phyloP scores from a whole-genome alignment of 768 basidiomycete species.

The Suillus variegatus region DNA sequence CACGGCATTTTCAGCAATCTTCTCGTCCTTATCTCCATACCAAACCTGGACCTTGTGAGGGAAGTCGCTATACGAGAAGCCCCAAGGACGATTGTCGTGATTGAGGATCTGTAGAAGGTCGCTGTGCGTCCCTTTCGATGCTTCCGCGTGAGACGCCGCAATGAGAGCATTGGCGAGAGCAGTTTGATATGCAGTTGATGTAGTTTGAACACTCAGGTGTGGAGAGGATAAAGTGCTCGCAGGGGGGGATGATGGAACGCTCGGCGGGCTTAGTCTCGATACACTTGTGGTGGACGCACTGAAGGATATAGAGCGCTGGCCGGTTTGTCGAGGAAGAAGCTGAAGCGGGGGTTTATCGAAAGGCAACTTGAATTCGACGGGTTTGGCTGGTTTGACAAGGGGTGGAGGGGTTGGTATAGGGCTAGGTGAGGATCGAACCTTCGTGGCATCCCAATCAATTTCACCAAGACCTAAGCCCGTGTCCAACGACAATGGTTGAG shows the following conservation, averaged over 20 bases:
- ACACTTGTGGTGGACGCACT: conserved; percentile 32
- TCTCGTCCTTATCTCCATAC: conserved; percentile 94
- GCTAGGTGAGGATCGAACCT: conserved; percentile 1
- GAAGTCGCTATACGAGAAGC: conserved; percentile 84
- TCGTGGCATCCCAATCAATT: conserved; percentile 46
- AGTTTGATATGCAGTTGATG: conserved; percentile 48
- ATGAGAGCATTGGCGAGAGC: conserved; percentile 88
- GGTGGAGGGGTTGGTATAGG: conserved; percentile 11
- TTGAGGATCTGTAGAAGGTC: conserved; percentile 93
- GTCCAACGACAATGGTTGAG: conserved; percentile 55
- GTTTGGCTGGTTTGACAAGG: conserved; percentile 24
- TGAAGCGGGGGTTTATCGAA: conserved; percentile 39
- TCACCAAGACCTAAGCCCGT: conserved; percentile 58
- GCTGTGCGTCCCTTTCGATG: conserved; percentile 84
- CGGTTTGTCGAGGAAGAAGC: conserved; percentile 44
- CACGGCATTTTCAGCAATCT: conserved; percentile 88
- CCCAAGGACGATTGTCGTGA: conserved; percentile 86
- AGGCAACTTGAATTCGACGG: conserved; percentile 18
- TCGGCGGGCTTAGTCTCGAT: conserved; percentile 43
- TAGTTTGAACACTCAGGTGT: conserved; percentile 21
- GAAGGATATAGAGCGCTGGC: conserved; percentile 78
- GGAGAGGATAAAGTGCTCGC: conserved; percentile 42
- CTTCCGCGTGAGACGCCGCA: conserved; percentile 94
- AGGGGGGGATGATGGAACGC: conserved; percentile 53
- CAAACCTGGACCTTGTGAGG: conserved; percentile 79